Percentiles rank a stretch among this genome's conserved stretches.
Conservation (phyloP, 129 eudicot genomes). For the Lactuca sativa region DNA sequence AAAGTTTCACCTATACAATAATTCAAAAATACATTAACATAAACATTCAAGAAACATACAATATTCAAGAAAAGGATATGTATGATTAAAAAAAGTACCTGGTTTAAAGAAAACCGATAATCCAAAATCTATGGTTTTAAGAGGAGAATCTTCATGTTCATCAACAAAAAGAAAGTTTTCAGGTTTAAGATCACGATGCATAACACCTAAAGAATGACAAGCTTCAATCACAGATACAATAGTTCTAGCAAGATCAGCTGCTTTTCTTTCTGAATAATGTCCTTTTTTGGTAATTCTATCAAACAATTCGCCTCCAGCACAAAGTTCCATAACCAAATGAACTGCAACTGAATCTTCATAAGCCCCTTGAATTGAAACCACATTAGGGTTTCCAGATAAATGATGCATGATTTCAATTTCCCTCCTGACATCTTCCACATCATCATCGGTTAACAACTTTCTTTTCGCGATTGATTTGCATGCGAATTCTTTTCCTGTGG, state of each 20-base stretch:
- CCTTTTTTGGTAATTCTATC: conserved; percentile 74
- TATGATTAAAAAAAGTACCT: conserved; percentile 41
- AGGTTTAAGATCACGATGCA: conserved; percentile 95
- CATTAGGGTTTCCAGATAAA: conserved; percentile 60
- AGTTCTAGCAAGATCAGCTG: conserved; percentile 76
- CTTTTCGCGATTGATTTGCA: conserved; percentile 91
- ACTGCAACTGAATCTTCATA: conserved; percentile 89
- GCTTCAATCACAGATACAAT: conserved; percentile 72
- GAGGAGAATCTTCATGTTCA: conserved; percentile 77
- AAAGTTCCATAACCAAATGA: conserved; percentile 85
- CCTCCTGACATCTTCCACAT: conserved; percentile 81
- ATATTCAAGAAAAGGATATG: neutral
- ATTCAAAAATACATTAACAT: no score
- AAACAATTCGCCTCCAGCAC: conserved; percentile 87
- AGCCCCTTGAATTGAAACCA: conserved; percentile 72
- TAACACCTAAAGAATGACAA: conserved; percentile 96
- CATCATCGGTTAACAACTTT: conserved; percentile 57
- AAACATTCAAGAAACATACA: neutral
- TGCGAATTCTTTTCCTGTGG: conserved; percentile 63
- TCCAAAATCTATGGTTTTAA: conserved; percentile 85
- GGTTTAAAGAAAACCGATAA: conserved; percentile 81
- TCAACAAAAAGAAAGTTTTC: conserved; percentile 81
- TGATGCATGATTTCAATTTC: conserved; percentile 94
- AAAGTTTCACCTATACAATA: conserved; percentile 56
- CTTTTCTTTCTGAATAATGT: conserved; percentile 79